Conservation (phyloP, 192 early-diverging fungal genomes). For the Kappamyces sp. region DNA sequence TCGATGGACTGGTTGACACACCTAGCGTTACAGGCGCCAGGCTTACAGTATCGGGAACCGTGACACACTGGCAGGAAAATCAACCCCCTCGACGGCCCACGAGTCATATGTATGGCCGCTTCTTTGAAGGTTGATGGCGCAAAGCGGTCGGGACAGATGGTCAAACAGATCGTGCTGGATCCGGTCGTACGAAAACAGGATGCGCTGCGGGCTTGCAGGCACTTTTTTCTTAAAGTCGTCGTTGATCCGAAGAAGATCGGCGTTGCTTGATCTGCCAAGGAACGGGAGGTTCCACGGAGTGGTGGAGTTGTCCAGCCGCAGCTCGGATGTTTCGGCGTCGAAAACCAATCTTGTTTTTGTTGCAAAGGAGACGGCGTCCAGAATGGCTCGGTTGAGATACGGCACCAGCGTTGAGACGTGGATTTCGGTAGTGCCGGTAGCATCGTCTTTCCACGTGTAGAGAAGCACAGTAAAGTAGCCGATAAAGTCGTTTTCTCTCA, state of each 20-base stretch:
- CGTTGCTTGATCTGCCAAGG: background rate
- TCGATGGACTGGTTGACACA: too few relatives aligned
- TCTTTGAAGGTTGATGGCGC: too few relatives aligned
- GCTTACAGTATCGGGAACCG: too few relatives aligned
- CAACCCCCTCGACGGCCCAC: too few relatives aligned
- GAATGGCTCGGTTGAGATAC: background rate
- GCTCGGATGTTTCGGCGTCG: background rate
- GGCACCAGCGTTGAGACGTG: slow-evolving; percentile 7
- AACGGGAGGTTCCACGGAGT: background rate
- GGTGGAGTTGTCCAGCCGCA: background rate
- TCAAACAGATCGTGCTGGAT: background rate
- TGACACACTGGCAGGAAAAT: too few relatives aligned
- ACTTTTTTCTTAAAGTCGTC: background rate
- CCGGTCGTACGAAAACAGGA: background rate
- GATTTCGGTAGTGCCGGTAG: background rate
- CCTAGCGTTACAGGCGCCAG: too few relatives aligned
- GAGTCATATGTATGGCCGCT: too few relatives aligned
- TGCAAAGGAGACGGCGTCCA: slow-evolving; percentile 4
- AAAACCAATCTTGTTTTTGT: slow-evolving; percentile 6
- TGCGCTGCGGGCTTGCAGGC: background rate
- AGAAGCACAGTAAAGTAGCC: background rate
- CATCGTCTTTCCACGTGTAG: background rate
- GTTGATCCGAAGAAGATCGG: background rate
- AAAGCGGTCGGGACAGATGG: too few relatives aligned
- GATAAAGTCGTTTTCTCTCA: slow-evolving; percentile 6